Evolutionary conservation across 2,329 filamentous ascomycete species (phyloP).

Genomic region (Trichoderma hamatum): DNA sequence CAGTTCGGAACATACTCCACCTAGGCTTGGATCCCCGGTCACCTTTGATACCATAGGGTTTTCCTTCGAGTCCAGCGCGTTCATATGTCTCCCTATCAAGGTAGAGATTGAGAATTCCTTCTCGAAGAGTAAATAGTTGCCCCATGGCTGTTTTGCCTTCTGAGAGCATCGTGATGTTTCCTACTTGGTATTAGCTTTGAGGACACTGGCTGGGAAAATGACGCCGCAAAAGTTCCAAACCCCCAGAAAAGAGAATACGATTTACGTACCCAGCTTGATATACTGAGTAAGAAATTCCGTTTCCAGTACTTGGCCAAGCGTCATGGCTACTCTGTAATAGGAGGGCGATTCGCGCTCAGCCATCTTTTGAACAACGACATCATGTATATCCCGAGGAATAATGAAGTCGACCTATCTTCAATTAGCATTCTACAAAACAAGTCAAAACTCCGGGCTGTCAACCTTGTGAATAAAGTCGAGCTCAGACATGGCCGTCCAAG

Average conservation of each 20-base stretch:
- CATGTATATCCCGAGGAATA: conserved; percentile 66
- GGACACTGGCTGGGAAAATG: neutral
- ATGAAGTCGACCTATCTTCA: conserved; percentile 65
- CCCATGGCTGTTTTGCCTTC: conserved; percentile 72
- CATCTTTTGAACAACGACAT: conserved; percentile 57
- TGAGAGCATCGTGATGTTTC: conserved; percentile 81
- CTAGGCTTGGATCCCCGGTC: conserved; percentile 65
- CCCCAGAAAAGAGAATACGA: neutral
- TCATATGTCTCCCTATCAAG: conserved; percentile 84
- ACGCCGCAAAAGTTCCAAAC: neutral
- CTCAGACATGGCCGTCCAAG: conserved; percentile 69
- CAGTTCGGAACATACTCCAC: conserved; percentile 63
- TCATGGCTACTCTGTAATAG: conserved; percentile 74
- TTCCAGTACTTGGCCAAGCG: conserved; percentile 70
- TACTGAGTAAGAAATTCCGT: conserved; percentile 81
- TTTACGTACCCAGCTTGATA: conserved; percentile 70
- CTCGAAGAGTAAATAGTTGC: conserved; percentile 69
- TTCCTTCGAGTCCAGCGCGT: conserved; percentile 76
- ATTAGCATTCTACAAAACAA: neutral
- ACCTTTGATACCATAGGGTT: conserved; percentile 62
- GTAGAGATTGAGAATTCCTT: conserved; percentile 74
- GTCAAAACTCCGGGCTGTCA: conserved; percentile 24
- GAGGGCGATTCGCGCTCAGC: conserved; percentile 40
- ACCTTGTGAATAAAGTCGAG: conserved; percentile 73
- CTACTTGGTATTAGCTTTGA: conserved; percentile 47